phyloP scores from a whole-genome alignment of 176 grass and related monocot genomes.

The Musa acuminata region DNA sequence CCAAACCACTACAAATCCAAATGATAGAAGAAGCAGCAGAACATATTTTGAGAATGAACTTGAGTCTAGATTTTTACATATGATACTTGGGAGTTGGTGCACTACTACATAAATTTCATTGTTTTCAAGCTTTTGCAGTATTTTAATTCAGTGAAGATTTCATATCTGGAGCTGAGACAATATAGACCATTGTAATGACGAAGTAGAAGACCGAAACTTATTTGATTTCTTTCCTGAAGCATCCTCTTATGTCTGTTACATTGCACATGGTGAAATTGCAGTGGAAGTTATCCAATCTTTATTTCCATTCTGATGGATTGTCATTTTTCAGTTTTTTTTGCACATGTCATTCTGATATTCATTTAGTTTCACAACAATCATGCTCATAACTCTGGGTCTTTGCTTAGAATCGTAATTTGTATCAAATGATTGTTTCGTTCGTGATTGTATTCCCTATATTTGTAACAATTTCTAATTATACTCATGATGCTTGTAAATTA shows the following conservation, averaged over 20 bases:
- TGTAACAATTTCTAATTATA: background rate
- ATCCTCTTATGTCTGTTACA: background rate
- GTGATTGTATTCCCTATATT: background rate
- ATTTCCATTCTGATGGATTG: background rate
- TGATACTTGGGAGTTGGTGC: background rate
- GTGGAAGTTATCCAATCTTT: background rate
- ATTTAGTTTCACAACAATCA: too few species aligned
- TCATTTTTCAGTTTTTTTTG: background rate
- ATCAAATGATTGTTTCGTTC: too few species aligned
- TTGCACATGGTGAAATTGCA: background rate
- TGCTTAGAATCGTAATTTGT: too few species aligned
- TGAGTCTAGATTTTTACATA: too few species aligned
- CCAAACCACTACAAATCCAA: background rate
- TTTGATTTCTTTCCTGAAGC: background rate
- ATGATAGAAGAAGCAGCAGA: background rate
- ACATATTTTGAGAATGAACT: background rate
- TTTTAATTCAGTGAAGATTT: background rate
- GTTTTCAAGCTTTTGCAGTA: background rate
- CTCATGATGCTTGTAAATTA: background rate
- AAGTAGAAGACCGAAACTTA: background rate
- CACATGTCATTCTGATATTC: too few species aligned
- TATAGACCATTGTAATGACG: too few species aligned
- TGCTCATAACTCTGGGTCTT: too few species aligned
- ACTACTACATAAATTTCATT: background rate
- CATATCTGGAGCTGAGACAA: background rate